Evolutionary conservation across 768 basidiomycete genomes (phyloP).

Genomic region (Boletus reticuloceps): DNA sequence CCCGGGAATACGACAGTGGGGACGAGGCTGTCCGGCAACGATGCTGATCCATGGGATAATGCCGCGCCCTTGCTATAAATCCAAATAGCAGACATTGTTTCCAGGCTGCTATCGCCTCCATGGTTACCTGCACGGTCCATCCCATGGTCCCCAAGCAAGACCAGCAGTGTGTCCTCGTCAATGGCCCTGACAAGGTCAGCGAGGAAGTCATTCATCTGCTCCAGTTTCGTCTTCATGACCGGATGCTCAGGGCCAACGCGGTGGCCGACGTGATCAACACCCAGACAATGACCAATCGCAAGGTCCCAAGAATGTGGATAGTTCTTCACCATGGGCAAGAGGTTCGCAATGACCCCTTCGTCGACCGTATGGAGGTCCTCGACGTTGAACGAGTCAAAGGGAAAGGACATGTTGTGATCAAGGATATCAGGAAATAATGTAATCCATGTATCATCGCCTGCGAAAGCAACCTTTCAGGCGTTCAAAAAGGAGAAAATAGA

Average conservation of each 20-base stretch:
- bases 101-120: constrained; percentile 84
- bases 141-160: constrained; percentile 94
- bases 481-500: background rate
- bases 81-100: constrained; percentile 88
- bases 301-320: constrained; percentile 69
- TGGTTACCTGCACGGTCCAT: constrained; percentile 97
- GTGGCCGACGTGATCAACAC: constrained; percentile 96
- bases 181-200: constrained; percentile 65
- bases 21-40: constrained; percentile 51
- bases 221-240: constrained; percentile 80
- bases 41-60: constrained; percentile 36
- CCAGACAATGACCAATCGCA: constrained; percentile 88
- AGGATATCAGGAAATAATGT: constrained; percentile 81
- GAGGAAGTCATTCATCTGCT: constrained; percentile 85
- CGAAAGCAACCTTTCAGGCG: constrained; percentile 66
- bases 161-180: constrained; percentile 86
- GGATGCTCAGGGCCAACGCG: constrained; percentile 88
- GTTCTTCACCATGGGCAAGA: constrained; percentile 74
- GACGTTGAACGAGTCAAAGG: constrained; percentile 97
- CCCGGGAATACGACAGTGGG: constrained; percentile 59
- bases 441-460: constrained; percentile 98
- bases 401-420: constrained; percentile 66
- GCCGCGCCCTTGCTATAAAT: constrained; percentile 78
- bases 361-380: constrained; percentile 98
- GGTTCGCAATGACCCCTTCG: constrained; percentile 78